A percentile compares a stretch with the other conserved stretches of the same genome.
These are phyloP conservation scores for Voacanga thouarsii DNA, from an alignment of 257 asterid species.

Conservation along the genomic window DNA sequence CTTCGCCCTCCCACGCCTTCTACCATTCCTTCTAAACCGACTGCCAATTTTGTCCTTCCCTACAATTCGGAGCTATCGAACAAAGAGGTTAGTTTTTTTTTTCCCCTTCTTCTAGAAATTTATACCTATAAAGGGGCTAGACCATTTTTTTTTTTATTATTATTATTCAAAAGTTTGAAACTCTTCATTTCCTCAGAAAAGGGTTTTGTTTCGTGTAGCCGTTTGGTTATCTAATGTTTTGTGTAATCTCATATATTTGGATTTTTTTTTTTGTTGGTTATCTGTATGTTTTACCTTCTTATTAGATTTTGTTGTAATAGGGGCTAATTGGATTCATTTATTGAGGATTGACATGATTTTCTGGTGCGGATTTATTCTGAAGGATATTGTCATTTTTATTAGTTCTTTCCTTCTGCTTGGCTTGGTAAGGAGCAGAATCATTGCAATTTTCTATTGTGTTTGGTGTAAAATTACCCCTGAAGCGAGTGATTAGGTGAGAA, in stretches of 20 bases:
- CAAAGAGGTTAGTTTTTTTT: constrained; percentile 39
- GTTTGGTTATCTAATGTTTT: too few relatives aligned
- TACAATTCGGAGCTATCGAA: constrained; percentile 35
- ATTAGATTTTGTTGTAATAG: neutral
- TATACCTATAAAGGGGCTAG: neutral
- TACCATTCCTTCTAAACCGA: constrained; percentile 38
- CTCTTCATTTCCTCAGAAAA: neutral
- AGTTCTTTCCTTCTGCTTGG: neutral
- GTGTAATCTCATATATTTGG: too few relatives aligned
- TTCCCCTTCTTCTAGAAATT: too few relatives aligned
- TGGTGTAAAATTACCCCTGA: neutral
- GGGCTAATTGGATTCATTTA: neutral
- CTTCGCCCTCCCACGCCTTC: constrained; percentile 43
- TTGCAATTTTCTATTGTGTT: neutral
- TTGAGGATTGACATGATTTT: neutral
- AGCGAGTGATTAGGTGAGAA: neutral
- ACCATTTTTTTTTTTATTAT: too few relatives aligned
- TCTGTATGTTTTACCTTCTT: neutral
- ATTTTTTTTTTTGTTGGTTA: too few relatives aligned
- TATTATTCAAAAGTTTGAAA: neutral
- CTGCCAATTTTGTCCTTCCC: constrained; percentile 42
- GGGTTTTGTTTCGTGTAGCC: neutral
- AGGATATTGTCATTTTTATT: neutral
- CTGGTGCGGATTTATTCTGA: neutral
- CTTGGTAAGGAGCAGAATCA: neutral